phyloP scores from a whole-genome alignment of 331 rosid genomes.

The Pyracantha coccinea region DNA sequence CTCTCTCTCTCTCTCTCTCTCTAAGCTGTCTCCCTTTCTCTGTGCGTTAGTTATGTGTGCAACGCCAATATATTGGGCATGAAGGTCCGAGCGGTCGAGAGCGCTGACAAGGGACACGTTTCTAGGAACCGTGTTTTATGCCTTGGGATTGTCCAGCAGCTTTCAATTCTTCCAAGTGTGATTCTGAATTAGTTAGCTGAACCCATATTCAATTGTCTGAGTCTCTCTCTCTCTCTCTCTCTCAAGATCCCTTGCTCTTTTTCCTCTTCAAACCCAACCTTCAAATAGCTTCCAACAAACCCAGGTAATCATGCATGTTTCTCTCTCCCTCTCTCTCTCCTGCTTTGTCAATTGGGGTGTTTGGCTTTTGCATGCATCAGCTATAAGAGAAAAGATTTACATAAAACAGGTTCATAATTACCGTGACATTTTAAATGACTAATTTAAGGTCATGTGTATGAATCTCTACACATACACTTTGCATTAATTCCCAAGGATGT shows the following conservation, averaged over 20 bases:
- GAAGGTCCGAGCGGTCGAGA: not conserved
- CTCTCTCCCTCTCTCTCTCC: no score
- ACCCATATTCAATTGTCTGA: not conserved
- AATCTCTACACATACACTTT: not conserved
- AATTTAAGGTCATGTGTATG: not conserved
- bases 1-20: not conserved
- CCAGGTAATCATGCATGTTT: not conserved
- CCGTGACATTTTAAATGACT: not conserved
- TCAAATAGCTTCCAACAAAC: not conserved
- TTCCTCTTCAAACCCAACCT: not conserved
- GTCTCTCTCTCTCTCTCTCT: not conserved
- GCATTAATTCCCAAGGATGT: not conserved
- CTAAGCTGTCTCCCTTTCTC: not conserved
- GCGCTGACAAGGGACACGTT: not conserved
- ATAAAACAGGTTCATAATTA: no score
- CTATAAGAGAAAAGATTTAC: not conserved
- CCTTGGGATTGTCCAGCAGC: not conserved
- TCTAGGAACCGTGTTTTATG: not conserved
- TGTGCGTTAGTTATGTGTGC: not conserved
- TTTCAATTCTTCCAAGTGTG: not conserved
- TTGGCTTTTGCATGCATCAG: not conserved
- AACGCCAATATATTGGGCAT: not conserved
- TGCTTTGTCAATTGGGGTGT: not conserved
- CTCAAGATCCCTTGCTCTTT: not conserved
- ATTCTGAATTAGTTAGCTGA: not conserved